Percentiles rank a stretch among this genome's conserved stretches.
phyloP scores from a whole-genome alignment of 2,329 filamentous ascomycete species.

The Alternaria postmessia region DNA sequence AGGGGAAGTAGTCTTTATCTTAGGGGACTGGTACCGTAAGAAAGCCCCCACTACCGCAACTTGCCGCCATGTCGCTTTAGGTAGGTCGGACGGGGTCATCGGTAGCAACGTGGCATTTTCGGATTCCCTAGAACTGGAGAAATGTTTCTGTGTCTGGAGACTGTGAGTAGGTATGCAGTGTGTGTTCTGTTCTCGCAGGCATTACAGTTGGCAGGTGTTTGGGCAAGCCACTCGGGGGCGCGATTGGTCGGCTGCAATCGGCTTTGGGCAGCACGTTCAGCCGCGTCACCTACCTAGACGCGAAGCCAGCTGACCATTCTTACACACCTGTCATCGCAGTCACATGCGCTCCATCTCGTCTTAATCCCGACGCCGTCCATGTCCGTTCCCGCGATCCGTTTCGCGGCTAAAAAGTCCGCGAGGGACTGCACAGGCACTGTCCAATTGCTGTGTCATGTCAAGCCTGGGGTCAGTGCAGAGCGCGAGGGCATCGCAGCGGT shows the following conservation, averaged over 20 bases:
- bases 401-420: slow-evolving; percentile 34
- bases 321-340: slow-evolving; percentile 4
- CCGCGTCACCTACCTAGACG: slow-evolving; percentile 1
- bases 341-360: not conserved
- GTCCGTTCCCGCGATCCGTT: slow-evolving; percentile 37
- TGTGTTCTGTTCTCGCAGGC: not conserved
- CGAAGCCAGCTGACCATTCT: slow-evolving; percentile 21
- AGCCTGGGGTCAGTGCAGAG: slow-evolving; percentile 68
- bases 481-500: slow-evolving; percentile 69
- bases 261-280: slow-evolving; percentile 7
- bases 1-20: slow-evolving; percentile 39
- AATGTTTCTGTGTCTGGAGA: not conserved
- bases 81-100: slow-evolving; percentile 19
- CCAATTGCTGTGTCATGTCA: slow-evolving; percentile 71
- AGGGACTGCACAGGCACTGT: slow-evolving; percentile 45
- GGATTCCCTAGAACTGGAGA: not conserved
- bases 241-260: slow-evolving; percentile 18
- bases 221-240: not conserved
- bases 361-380: not conserved
- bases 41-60: slow-evolving; percentile 1
- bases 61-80: slow-evolving; percentile 28
- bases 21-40: slow-evolving; percentile 22
- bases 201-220: not conserved
- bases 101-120: not conserved
- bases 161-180: not conserved